These are phyloP conservation scores for Atkinsonella texensis DNA, from an alignment of 2,329 filamentous ascomycete genomes.

Conservation along the genomic window DNA sequence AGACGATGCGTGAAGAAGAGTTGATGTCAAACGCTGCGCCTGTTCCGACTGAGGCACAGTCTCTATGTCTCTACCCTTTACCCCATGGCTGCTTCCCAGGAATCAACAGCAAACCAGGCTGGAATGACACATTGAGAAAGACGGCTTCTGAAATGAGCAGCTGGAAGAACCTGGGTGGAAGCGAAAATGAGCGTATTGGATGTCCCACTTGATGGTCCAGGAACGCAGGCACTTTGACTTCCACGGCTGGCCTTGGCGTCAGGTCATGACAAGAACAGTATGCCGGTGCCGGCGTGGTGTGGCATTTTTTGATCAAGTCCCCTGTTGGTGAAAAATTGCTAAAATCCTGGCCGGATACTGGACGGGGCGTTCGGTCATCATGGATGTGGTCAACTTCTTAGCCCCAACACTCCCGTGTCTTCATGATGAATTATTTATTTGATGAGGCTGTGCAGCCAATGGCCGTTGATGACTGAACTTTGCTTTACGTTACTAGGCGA, in stretches of 20 bases:
- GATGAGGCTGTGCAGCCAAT: not conserved
- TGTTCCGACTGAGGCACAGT: conserved; percentile 8
- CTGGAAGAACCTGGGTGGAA: not conserved
- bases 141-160: not conserved
- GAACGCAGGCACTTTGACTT: not conserved
- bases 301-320: not conserved
- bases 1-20: conserved; percentile 7
- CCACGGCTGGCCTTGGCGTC: not conserved
- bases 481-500: not conserved
- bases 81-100: not conserved
- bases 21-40: not conserved
- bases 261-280: not conserved
- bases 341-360: not conserved
- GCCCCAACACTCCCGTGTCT: not conserved
- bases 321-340: not conserved
- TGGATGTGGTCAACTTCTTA: not conserved
- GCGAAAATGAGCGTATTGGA: no score
- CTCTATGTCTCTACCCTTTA: not conserved
- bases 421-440: not conserved
- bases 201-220: not conserved
- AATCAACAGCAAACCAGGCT: not conserved
- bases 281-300: not conserved
- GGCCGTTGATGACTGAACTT: no score
- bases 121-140: not conserved
- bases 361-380: not conserved